Percentiles rank a stretch among this genome's conserved stretches.
These are phyloP conservation scores for Sequoia sempervirens DNA, from an alignment of 75 land plant genomes.

Conservation along the genomic window DNA sequence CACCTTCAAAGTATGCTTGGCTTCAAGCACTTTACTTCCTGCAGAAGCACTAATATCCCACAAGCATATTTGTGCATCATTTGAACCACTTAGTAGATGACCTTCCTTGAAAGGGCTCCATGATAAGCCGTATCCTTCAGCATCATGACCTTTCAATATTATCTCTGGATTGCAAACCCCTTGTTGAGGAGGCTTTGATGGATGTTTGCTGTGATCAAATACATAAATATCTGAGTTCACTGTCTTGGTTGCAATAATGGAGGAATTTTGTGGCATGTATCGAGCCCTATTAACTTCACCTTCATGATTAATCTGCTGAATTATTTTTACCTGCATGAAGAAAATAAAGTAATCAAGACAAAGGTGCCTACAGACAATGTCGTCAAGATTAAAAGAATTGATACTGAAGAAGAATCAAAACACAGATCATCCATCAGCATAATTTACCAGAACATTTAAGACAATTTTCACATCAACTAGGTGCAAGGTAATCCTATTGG, in stretches of 20 bases:
- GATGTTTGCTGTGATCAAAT: slow-evolving; percentile 38
- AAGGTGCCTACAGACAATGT: not conserved
- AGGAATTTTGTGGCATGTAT: too few relatives aligned
- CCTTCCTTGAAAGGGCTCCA: too few relatives aligned
- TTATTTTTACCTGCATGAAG: slow-evolving; percentile 39
- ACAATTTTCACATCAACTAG: not conserved
- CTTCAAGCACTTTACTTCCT: too few relatives aligned
- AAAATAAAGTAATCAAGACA: not conserved
- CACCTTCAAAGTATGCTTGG: slow-evolving; percentile 18
- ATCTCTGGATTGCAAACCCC: too few relatives aligned
- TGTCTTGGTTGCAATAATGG: too few relatives aligned
- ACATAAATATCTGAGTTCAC: slow-evolving; percentile 12
- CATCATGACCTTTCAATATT: too few relatives aligned
- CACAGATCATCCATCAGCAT: not conserved
- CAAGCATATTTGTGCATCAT: not conserved
- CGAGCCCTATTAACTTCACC: too few relatives aligned
- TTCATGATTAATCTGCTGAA: slow-evolving; percentile 11
- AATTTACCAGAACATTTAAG: not conserved
- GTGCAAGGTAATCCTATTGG: not conserved
- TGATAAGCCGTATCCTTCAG: too few relatives aligned
- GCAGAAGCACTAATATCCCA: too few relatives aligned
- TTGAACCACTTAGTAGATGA: too few relatives aligned
- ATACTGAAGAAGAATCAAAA: not conserved
- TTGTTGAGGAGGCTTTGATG: too few relatives aligned
- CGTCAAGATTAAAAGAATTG: not conserved